Conservation (phyloP, 2,329 filamentous ascomycete genomes). For the Fusarium concolor region DNA sequence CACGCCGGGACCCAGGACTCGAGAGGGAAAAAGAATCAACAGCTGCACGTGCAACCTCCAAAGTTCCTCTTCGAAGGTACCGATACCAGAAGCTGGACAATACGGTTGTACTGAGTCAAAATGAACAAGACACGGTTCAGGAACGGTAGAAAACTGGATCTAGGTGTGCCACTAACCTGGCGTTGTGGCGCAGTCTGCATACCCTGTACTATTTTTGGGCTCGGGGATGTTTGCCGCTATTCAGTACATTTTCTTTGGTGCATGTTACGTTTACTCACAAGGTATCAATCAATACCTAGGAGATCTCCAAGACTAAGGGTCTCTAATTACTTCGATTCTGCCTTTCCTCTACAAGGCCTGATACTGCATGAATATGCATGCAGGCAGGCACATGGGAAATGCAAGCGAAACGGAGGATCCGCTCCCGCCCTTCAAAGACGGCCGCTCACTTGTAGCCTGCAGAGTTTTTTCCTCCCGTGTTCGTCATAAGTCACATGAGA, state of each 20-base stretch:
- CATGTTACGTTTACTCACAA: conserved; percentile 12
- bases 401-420: conserved; percentile 22
- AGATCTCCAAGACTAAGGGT: conserved; percentile 18
- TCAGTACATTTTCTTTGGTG: background rate
- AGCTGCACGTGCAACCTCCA: conserved; percentile 35
- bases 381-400: conserved; percentile 19
- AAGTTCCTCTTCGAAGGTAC: conserved; percentile 32
- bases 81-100: conserved; percentile 32
- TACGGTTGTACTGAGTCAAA: conserved; percentile 31
- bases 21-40: conserved; percentile 16
- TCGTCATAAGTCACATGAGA: conserved; percentile 41
- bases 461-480: background rate
- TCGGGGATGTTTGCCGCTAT: conserved; percentile 23
- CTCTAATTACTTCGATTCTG: conserved; percentile 26
- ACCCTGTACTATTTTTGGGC: conserved; percentile 44
- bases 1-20: conserved; percentile 20
- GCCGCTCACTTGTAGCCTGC: conserved; percentile 20
- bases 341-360: conserved; percentile 21
- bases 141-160: conserved; percentile 14
- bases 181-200: conserved; percentile 36
- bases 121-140: conserved; percentile 31
- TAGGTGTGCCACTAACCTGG: conserved; percentile 26
- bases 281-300: background rate
- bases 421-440: conserved; percentile 13
- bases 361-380: conserved; percentile 33